Evolutionary conservation across 345 rosid genomes (phyloP).

Genomic region (Hibiscus mutabilis): DNA sequence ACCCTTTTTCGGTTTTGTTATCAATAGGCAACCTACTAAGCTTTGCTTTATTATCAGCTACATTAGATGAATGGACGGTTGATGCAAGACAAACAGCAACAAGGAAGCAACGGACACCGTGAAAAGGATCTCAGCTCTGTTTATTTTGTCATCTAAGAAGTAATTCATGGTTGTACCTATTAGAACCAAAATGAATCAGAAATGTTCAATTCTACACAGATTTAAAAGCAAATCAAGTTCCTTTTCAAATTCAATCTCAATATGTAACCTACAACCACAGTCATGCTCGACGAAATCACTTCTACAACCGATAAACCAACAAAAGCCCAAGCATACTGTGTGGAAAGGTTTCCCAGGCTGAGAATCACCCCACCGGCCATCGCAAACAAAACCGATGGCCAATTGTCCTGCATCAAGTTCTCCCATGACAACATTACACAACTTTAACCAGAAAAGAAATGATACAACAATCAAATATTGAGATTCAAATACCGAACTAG

Average conservation of each 20-base stretch:
- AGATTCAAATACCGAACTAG: neutral
- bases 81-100: slow-evolving; percentile 81
- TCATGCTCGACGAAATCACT: slow-evolving; percentile 69
- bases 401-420: slow-evolving; percentile 48
- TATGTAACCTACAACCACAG: slow-evolving; percentile 65
- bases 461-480: neutral
- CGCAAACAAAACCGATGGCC: slow-evolving; percentile 71
- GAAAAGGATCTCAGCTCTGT: slow-evolving; percentile 71
- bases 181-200: slow-evolving; percentile 6
- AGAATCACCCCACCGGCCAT: slow-evolving; percentile 74
- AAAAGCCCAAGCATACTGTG: slow-evolving; percentile 80
- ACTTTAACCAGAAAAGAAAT: neutral
- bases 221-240: too few species aligned
- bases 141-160: slow-evolving; percentile 51
- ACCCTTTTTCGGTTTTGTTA: slow-evolving; percentile 16
- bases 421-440: neutral
- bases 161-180: slow-evolving; percentile 80
- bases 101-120: slow-evolving; percentile 72
- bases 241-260: too few species aligned
- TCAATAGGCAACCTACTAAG: slow-evolving; percentile 30
- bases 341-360: slow-evolving; percentile 66
- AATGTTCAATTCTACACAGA: neutral
- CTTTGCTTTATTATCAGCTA: slow-evolving; percentile 61
- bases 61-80: slow-evolving; percentile 70
- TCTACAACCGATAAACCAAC: slow-evolving; percentile 76